Evolutionary conservation across 2,329 filamentous ascomycete genomes (phyloP).

Genomic region (Verticillium alfalfae): DNA sequence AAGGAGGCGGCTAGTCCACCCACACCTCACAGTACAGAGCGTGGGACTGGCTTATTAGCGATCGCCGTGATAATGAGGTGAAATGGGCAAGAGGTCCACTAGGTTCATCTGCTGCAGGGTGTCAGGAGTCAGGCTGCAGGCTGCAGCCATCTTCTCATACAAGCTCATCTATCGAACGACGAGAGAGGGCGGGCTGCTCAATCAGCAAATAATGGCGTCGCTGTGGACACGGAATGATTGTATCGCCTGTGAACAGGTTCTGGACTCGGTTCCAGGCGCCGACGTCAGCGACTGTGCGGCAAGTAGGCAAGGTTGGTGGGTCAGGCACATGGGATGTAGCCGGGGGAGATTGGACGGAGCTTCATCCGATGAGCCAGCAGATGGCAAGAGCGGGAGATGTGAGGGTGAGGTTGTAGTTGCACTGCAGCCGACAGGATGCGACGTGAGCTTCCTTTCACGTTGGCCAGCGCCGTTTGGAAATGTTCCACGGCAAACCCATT

Average conservation of each 20-base stretch:
- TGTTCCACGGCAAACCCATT: background rate
- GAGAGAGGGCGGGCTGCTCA: background rate
- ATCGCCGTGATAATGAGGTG: background rate
- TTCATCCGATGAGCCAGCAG: background rate
- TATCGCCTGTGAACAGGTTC: background rate
- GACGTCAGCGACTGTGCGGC: background rate
- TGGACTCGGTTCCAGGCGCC: background rate
- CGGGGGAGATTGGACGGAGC: background rate
- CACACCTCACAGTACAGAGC: background rate
- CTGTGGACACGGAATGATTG: background rate
- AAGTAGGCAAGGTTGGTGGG: background rate
- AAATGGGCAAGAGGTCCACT: background rate
- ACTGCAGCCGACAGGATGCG: background rate
- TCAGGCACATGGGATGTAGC: background rate
- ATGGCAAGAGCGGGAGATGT: background rate
- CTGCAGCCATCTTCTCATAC: background rate
- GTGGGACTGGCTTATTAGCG: background rate
- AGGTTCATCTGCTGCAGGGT: background rate
- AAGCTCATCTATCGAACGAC: background rate
- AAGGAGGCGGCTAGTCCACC: background rate
- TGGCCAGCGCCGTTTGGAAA: background rate
- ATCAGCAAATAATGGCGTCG: background rate
- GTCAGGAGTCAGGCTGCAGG: background rate
- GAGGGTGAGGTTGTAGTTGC: background rate
- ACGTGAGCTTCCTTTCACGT: background rate